Conservation (phyloP, 2,329 filamentous ascomycete genomes). For the Neofusicoccum sp. region DNA sequence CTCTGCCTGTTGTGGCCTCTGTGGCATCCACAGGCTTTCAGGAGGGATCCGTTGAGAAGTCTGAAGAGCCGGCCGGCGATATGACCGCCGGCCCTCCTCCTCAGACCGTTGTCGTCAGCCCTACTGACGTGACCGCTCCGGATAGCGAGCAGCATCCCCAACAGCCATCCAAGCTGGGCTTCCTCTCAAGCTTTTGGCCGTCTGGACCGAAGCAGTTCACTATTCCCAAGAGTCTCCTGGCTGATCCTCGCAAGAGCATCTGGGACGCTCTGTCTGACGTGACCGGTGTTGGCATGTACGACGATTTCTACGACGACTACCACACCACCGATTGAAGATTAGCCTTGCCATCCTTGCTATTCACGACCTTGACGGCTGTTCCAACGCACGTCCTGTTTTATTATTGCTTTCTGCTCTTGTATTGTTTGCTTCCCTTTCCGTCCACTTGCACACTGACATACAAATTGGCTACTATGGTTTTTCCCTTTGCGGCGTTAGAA, state of each 20-base stretch:
- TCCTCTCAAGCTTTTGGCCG: constrained; percentile 1
- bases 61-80: not conserved
- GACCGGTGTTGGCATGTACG: constrained; percentile 10
- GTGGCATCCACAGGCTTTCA: not conserved
- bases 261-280: constrained; percentile 14
- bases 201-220: not conserved
- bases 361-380: not conserved
- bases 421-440: not conserved
- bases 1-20: not conserved
- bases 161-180: not conserved
- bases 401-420: constrained; percentile 6
- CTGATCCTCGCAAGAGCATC: constrained; percentile 12
- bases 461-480: constrained; percentile 3
- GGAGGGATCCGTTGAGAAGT: not conserved
- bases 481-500: not conserved
- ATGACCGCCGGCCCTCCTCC: not conserved
- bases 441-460: not conserved
- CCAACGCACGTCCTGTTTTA: not conserved
- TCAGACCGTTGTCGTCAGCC: not conserved
- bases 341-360: not conserved
- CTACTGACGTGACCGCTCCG: not conserved
- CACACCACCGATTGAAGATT: not conserved
- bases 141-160: not conserved
- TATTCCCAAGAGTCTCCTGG: not conserved
- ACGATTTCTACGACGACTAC: constrained; percentile 17